Evolutionary conservation across 1,284 basidiomycete genomes (phyloP), one percentile per base, ranked within the genome.

Genomic region (Pascua guehoae): DNA sequence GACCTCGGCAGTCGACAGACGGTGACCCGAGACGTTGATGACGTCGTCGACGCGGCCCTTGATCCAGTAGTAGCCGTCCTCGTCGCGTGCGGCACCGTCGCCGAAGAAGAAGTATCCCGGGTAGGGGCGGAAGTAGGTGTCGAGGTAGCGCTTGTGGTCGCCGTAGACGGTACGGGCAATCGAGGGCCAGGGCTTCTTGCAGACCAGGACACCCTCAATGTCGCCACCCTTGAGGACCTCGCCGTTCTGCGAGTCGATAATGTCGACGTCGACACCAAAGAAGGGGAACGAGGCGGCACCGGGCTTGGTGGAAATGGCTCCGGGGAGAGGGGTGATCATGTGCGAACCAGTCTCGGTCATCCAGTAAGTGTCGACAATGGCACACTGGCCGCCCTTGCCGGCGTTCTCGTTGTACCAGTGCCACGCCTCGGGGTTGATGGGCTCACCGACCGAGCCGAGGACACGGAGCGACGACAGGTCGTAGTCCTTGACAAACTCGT

Each of bases 361-460:
- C 87, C 90, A 94, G 80, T 88, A 94, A 1, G 91, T 93, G 78
- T 98, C 95, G 58, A 98, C 93, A 66, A 98, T 89, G 15, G 95
- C 92, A 72, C 92, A 96, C 78, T 98, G 82, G 63, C 80, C 82
- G 64, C 80, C 82, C 69, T 85, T 84, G 37, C 95, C 96, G 56
- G 97, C 93, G 72, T 91, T 85, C 71, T 97, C 91, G 77, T 77
- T 75, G 81, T 95, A 97, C 95, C 95, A 98, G 72, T 94, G 85
- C 95, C 96, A 98, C 5, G 95, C 96, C 77, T 98, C 95, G 36
- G 95, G 94, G 80, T 98, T 98, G 82, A 98, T 98, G 8, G 96
- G 96, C 80, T 98, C 95, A 53, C 95, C 96, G 54, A 98, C 95
- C 57, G 84, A 87, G 38, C 95, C 95, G 42, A 98, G 82, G 17